Evolutionary conservation across 805 yeast genomes (phyloP), one percentile per base, ranked within the genome.

Genomic region (Kodamaea hsintzibuensis): DNA sequence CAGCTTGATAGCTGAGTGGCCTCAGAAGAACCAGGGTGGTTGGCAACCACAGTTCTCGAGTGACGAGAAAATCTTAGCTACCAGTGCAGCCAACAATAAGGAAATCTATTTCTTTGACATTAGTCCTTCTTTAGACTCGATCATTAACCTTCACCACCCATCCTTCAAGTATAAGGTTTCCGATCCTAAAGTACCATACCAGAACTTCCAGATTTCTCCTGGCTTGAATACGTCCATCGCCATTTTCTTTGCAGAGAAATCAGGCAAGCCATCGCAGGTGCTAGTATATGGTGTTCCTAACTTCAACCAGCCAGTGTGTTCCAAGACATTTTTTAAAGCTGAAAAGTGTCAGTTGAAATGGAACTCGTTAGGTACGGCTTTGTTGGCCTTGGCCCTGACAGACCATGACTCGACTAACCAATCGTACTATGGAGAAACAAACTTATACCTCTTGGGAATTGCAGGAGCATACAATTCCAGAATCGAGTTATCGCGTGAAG

Each of bases 381-480:
- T 93, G 57, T 77, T 96, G 66, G 97, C 97, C 47, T 81, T 92
- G 62, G 96, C 98, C 4, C 88, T 95, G 46, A 95, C 98, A 25
- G 99, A 95, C 72, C 96, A 93, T 62, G 99, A 95, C 73, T 80
- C 95, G 33, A 83, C 96, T 35, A 96, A 96, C 70, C 86, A 93
- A 77, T 88, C 96, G 1, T 95, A 95, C 75, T 95, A 95, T 68
- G 99, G 99, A 61, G 98, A 95, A 76, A 90, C 96, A 51, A 91
- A 93, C 56, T 78, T 95, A 61, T 95, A 93, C 68, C 72, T 95
- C 56, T 80, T 96, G 60, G 97, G 97, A 56, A 89, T 95, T 60
- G 91, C 96, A 37, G 97, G 97, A 12, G 83, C 92, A 40, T 92
- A 90, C 64, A 96, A 93, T 66, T 88, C 91, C 52, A 82, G 97